Conservation (phyloP, 345 rosid species). For the Brassica juncea region DNA sequence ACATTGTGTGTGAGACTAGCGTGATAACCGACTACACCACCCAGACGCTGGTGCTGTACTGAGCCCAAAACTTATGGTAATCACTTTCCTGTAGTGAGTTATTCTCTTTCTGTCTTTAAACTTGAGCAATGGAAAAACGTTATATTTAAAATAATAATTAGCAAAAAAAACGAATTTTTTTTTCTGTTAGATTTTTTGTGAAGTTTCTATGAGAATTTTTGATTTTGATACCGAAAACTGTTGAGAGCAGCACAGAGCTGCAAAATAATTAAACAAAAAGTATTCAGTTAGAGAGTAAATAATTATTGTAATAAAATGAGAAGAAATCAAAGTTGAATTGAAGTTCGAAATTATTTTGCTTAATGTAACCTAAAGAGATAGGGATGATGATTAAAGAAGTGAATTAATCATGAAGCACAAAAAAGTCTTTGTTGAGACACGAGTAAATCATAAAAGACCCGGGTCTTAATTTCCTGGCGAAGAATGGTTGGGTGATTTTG, state of each 20-base stretch:
- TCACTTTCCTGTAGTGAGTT: background rate
- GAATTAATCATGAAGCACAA: background rate
- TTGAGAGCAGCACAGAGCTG: background rate
- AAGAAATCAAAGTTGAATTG: constrained; percentile 25
- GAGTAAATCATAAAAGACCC: constrained; percentile 5
- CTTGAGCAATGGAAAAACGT: background rate
- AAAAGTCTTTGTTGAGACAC: constrained; percentile 29
- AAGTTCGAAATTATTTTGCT: constrained; percentile 6
- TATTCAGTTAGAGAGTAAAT: background rate
- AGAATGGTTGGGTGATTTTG: constrained; percentile 19
- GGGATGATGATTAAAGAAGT: constrained; percentile 6
- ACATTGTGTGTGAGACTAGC: constrained; percentile 63
- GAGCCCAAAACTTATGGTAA: too few relatives aligned
- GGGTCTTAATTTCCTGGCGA: constrained; percentile 19
- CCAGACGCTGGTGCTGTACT: background rate
- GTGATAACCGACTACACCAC: constrained; percentile 57
- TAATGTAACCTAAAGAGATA: background rate
- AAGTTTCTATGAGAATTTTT: background rate
- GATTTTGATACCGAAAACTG: background rate
- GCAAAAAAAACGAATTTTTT: background rate
- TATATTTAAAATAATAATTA: background rate
- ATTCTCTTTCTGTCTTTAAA: background rate
- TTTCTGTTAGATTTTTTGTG: background rate
- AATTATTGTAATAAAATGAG: background rate
- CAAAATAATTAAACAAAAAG: too few relatives aligned